Evolutionary conservation across 768 basidiomycete genomes (phyloP), one percentile per base, ranked within the genome.

Genomic region (Suillus sp.): DNA sequence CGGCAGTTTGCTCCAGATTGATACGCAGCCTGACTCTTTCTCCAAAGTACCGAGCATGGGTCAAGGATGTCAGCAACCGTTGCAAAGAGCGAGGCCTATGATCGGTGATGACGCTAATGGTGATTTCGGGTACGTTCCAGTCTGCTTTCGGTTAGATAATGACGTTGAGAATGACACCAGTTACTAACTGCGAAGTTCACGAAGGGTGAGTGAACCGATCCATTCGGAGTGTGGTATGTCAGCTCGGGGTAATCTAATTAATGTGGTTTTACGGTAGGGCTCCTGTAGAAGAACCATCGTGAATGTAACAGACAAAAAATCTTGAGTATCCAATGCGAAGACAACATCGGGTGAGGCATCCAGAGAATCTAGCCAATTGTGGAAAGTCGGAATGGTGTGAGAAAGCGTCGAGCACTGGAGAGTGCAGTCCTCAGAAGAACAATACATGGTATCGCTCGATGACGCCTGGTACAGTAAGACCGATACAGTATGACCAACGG

Each of bases 1-100:
- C 90, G 20, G 89, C 81, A 5, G 88, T 86, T 70, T 91, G 89
- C 67, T 95, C 93, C 70, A 93, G 74, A 69, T 92, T 90, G 64
- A 95, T 78, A 4, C 88, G 81, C 20, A 94, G 68, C 63, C 81
- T 67, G n/a, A 91, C 72, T 18, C 70, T 71, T 74, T 94, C 91
- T 3, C 91, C 91, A 65, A 86, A 93, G 69, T 87, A 92, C 42
- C 80, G 76, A 6, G 85, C 84, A 4, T 66, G 72, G 13, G 78
- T 75, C 3, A 93, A 78, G 0, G 93, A 95, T 18, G 71, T 64
- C 11, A 95, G 71, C 0, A 95, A 80, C 13, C 93, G 87, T 16
- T 68, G 69, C 2, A 95, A 83, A 1, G 94, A 95, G 27, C 75
- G 71, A 10, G 92, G 88, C 37, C 93, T 83, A 69, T 90, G 81